Evolutionary conservation across 1,284 basidiomycete genomes (phyloP).

Genomic region (Stygiomarasmius scandens): DNA sequence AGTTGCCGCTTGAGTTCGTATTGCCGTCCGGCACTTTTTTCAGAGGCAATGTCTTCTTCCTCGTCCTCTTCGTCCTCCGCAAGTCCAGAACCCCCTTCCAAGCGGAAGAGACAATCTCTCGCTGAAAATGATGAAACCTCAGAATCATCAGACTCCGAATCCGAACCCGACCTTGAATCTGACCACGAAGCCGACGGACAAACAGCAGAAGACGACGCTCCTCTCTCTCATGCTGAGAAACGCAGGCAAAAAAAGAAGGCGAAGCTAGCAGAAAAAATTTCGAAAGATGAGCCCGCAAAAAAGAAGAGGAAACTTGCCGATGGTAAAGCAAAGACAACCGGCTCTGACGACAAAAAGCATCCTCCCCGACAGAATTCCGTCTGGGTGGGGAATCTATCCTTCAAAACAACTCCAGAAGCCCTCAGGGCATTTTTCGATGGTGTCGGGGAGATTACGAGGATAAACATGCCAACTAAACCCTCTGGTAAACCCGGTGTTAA

Average conservation of each 20-base stretch:
- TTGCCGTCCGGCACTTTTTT: neutral
- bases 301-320: conserved; percentile 55
- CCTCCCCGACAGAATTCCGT: conserved; percentile 72
- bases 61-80: conserved; percentile 9
- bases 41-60: conserved; percentile 7
- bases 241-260: conserved; percentile 63
- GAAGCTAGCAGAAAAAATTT: conserved; percentile 29
- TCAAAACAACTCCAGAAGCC: conserved; percentile 80
- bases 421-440: conserved; percentile 75
- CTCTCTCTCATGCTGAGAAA: conserved; percentile 74
- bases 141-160: conserved; percentile 7
- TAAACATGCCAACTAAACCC: conserved; percentile 74
- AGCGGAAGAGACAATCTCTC: conserved; percentile 12
- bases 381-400: conserved; percentile 95
- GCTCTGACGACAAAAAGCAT: conserved; percentile 31
- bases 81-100: conserved; percentile 9
- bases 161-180: conserved; percentile 4
- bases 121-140: conserved; percentile 12
- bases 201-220: conserved; percentile 31
- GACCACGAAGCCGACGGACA: conserved; percentile 10
- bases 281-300: conserved; percentile 22
- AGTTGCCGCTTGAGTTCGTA: too few relatives aligned
- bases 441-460: conserved; percentile 71
- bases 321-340: conserved; percentile 31
- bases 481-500: conserved; percentile 41